Evolutionary conservation across 306 rosid genomes (phyloP).

Genomic region (Lathyrus tuberosus): DNA sequence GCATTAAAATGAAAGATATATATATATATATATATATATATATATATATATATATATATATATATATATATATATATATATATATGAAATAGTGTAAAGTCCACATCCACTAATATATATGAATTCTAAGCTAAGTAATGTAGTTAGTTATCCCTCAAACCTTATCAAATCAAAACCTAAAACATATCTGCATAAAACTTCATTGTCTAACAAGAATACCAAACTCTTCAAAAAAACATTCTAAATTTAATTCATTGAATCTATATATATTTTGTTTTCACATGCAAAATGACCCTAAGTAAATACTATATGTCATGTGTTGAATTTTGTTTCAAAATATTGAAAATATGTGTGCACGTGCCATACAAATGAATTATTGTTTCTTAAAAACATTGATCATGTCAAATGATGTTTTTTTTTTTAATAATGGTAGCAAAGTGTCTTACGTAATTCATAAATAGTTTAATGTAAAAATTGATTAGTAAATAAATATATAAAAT

Average conservation of each 20-base stretch:
- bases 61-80: too few relatives aligned
- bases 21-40: neutral
- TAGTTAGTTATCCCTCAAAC: constrained; percentile 44
- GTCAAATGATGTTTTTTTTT: neutral
- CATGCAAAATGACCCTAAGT: constrained; percentile 18
- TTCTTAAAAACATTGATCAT: constrained; percentile 1
- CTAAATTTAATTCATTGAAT: neutral
- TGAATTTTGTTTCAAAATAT: constrained; percentile 26
- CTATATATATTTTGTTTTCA: constrained; percentile 18
- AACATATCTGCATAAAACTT: too few relatives aligned
- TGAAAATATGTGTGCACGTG: constrained; percentile 23
- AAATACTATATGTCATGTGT: constrained; percentile 5
- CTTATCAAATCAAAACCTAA: constrained; percentile 42
- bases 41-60: too few relatives aligned
- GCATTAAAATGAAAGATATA: neutral
- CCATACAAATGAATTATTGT: neutral
- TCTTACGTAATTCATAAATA: constrained; percentile 34
- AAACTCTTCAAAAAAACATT: constrained; percentile 18
- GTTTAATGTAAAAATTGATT: neutral
- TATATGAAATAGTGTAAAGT: constrained; percentile 5
- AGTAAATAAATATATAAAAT: constrained; percentile 36
- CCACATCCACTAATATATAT: constrained; percentile 40
- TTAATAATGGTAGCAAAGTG: constrained; percentile 44
- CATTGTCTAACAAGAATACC: constrained; percentile 44
- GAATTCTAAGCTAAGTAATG: constrained; percentile 42